Evolutionary conservation across 2,329 filamentous ascomycete genomes (phyloP).

Genomic region (Cladophialophora chaetospira): DNA sequence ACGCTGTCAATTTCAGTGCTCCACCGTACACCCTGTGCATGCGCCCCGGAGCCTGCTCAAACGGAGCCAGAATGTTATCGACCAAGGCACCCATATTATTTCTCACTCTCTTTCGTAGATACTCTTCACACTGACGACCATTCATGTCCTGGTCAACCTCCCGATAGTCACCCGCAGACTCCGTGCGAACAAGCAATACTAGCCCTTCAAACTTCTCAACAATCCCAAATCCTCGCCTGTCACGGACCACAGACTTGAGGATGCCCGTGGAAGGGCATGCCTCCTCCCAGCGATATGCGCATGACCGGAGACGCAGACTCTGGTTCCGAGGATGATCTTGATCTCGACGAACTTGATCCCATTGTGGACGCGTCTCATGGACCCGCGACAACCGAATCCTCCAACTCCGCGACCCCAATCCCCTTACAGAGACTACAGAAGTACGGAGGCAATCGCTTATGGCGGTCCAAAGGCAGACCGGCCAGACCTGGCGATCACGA

Average conservation of each 20-base stretch:
- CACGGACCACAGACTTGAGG: slow-evolving; percentile 7
- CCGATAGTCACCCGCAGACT: too few relatives aligned
- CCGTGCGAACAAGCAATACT: too few relatives aligned
- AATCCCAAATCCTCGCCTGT: neutral
- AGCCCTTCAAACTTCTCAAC: too few relatives aligned
- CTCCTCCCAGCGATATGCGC: slow-evolving; percentile 9
- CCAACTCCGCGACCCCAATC: slow-evolving; percentile 33
- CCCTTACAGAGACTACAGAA: slow-evolving; percentile 54
- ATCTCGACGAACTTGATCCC: slow-evolving; percentile 51
- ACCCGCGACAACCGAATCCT: neutral
- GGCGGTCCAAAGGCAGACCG: slow-evolving; percentile 26
- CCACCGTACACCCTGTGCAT: too few relatives aligned
- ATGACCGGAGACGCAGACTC: slow-evolving; percentile 35
- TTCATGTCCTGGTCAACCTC: too few relatives aligned
- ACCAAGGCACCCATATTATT: slow-evolving; percentile 12
- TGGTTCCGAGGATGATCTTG: slow-evolving; percentile 48
- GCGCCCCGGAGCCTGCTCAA: too few relatives aligned
- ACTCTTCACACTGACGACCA: too few relatives aligned
- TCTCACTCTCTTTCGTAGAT: neutral
- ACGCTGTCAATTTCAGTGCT: too few relatives aligned
- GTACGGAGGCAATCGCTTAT: slow-evolving; percentile 39
- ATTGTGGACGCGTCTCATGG: slow-evolving; percentile 19
- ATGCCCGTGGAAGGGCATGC: slow-evolving; percentile 24
- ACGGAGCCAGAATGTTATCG: slow-evolving; percentile 11
- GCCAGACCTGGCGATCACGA: slow-evolving; percentile 48